Percentiles rank a stretch among this genome's conserved stretches.
Evolutionary conservation across 116 monocot species (phyloP).

Genomic region (Trichopus zeylanicus): DNA sequence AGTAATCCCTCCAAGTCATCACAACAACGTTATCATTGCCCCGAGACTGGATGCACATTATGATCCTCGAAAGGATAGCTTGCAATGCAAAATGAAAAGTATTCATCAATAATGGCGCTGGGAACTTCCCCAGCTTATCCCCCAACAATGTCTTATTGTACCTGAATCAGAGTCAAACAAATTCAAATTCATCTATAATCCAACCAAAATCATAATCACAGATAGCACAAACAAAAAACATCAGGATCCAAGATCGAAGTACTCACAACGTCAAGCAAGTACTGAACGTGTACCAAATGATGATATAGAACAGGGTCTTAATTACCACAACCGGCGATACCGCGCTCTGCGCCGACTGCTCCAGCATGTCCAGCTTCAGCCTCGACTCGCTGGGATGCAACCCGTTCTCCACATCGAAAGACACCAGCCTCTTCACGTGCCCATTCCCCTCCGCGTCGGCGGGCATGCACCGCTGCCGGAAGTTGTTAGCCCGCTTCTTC

Average conservation of each 20-base stretch:
- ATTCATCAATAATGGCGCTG: slow-evolving; percentile 94
- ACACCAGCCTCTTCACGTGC: not conserved
- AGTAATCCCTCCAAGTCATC: slow-evolving; percentile 96
- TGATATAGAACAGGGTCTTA: slow-evolving; percentile 59
- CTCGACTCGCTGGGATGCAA: slow-evolving; percentile 24
- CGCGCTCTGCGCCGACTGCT: slow-evolving; percentile 16
- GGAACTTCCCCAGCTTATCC: slow-evolving; percentile 73
- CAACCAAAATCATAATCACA: not conserved
- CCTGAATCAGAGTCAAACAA: slow-evolving; percentile 18
- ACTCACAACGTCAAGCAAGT: slow-evolving; percentile 91
- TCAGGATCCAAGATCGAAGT: slow-evolving; percentile 5
- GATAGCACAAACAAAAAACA: not conserved
- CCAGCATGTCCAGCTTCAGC: slow-evolving; percentile 15
- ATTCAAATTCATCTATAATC: not conserved
- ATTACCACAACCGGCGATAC: slow-evolving; percentile 38
- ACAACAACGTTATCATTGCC: slow-evolving; percentile 10
- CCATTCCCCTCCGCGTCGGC: not conserved
- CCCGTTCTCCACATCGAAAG: slow-evolving; percentile 46
- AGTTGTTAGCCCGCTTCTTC: not conserved
- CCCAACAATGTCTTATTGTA: slow-evolving; percentile 95
- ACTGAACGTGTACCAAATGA: slow-evolving; percentile 90
- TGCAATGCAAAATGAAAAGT: slow-evolving; percentile 89
- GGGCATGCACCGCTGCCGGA: not conserved
- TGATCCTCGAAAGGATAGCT: slow-evolving; percentile 66
- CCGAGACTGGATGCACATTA: slow-evolving; percentile 41